These are phyloP conservation scores for Astragalus membranaceus DNA, from an alignment of 306 rosid genomes.

Conservation along the genomic window DNA sequence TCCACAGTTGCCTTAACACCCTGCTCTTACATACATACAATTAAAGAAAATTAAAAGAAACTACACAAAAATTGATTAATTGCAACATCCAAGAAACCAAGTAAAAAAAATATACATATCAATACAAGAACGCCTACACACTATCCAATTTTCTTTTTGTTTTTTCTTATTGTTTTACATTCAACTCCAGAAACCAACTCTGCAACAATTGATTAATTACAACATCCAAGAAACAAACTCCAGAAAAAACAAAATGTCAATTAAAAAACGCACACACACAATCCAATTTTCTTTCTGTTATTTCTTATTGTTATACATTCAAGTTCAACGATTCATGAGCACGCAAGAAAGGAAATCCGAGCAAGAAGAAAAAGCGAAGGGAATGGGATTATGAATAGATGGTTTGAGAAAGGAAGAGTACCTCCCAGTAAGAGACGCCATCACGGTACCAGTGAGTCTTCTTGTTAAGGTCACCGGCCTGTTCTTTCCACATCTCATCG, in stretches of 20 bases:
- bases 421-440: conserved; percentile 95
- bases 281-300: background rate
- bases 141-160: too few species aligned
- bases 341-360: too few species aligned
- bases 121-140: too few species aligned
- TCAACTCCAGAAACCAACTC: too few species aligned
- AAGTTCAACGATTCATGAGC: background rate
- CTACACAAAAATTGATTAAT: background rate
- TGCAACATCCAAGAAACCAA: background rate
- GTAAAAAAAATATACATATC: too few species aligned
- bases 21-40: conserved; percentile 25
- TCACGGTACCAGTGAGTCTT: conserved; percentile 69
- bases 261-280: background rate
- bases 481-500: conserved; percentile 88
- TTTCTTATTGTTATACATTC: background rate
- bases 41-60: background rate
- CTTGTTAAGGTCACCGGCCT: conserved; percentile 59
- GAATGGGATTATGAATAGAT: background rate
- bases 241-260: background rate
- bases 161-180: too few species aligned
- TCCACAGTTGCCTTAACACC: conserved; percentile 80
- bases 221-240: too few species aligned
- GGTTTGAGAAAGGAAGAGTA: background rate
- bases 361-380: background rate
- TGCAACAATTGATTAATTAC: too few species aligned